A percentile compares a stretch with the other conserved stretches of the same genome.
Conservation (phyloP, 176 grass and related monocot genomes). For the Guadua angustifolia region DNA sequence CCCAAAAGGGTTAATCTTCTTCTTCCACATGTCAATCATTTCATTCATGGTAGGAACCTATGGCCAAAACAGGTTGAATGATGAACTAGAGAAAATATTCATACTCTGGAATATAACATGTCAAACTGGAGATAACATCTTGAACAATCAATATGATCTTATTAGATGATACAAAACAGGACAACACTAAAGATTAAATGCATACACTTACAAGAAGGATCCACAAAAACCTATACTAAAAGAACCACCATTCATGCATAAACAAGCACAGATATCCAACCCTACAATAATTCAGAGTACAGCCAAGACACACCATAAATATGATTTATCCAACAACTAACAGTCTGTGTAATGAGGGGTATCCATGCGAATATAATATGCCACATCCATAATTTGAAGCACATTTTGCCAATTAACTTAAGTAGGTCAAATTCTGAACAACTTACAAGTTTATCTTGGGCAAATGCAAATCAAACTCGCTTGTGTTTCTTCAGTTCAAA, state of each 20-base stretch:
- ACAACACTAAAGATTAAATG: not conserved
- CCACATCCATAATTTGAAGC: not conserved
- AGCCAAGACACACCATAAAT: not conserved
- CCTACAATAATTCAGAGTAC: not conserved
- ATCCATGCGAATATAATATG: not conserved
- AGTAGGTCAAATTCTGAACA: not conserved
- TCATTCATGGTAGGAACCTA: constrained; percentile 91
- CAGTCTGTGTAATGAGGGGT: not conserved
- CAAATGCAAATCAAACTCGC: not conserved
- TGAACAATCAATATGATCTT: not conserved
- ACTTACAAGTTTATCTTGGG: not conserved
- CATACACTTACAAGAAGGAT: not conserved
- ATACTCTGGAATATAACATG: not conserved
- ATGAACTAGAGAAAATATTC: not conserved
- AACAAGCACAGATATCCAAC: not conserved
- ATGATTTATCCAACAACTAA: not conserved
- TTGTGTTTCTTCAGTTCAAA: not conserved
- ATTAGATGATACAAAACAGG: not conserved
- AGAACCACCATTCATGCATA: not conserved
- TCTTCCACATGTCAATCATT: constrained; percentile 99
- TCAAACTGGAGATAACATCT: not conserved
- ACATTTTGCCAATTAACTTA: not conserved
- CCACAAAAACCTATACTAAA: constrained; percentile 2
- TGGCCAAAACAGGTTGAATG: constrained; percentile 12
- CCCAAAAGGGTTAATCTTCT: constrained; percentile 90